These are phyloP conservation scores for Fraxinus sp. DNA, from an alignment of 305 asterid species.

Conservation along the genomic window DNA sequence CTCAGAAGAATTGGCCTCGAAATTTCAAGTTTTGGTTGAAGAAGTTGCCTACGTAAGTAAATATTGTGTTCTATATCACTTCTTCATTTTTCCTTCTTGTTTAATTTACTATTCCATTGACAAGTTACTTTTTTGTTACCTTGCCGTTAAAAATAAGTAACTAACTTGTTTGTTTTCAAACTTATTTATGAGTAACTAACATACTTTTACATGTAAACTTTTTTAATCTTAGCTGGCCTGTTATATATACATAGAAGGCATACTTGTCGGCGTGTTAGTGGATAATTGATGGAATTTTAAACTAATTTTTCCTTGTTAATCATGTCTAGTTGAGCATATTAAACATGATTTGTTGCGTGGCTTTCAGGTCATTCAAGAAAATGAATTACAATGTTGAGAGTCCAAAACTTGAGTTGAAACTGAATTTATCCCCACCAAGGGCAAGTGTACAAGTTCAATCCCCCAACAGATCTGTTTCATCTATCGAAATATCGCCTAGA, in stretches of 20 bases:
- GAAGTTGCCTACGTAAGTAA: neutral
- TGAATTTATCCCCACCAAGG: slow-evolving; percentile 14
- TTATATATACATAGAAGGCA: neutral
- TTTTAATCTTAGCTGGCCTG: neutral
- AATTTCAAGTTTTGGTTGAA: neutral
- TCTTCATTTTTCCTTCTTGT: neutral
- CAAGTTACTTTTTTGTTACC: neutral
- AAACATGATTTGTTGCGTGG: neutral
- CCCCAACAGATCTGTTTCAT: slow-evolving; percentile 29
- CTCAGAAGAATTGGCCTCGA: neutral
- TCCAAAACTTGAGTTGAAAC: slow-evolving; percentile 13
- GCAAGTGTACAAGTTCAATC: slow-evolving; percentile 9
- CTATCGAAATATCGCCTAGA: slow-evolving; percentile 40
- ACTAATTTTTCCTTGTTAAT: neutral
- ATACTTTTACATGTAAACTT: neutral
- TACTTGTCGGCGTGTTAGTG: neutral
- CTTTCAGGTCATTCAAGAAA: neutral
- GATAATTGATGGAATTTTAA: too few relatives aligned
- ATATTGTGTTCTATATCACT: neutral
- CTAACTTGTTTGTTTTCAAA: neutral
- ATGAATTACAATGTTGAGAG: neutral
- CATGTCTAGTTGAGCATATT: neutral
- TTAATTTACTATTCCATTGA: neutral
- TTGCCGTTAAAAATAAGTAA: neutral
- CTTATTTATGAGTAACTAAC: neutral